Conservation (phyloP, 2,329 filamentous ascomycete genomes). For the Ophiocordyceps robertsii region DNA sequence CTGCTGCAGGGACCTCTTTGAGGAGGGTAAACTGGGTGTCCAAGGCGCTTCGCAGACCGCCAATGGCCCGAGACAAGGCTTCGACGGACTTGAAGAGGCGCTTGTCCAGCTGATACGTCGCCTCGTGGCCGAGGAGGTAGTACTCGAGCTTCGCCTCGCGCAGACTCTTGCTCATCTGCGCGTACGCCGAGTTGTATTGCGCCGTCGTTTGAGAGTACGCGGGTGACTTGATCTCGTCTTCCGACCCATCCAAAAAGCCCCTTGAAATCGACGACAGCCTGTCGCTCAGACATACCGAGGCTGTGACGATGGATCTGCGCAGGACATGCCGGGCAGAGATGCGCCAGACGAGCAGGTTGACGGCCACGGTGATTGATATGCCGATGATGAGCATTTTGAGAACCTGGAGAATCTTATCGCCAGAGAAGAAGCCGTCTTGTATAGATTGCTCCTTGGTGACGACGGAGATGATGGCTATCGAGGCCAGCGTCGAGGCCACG, state of each 20-base stretch:
- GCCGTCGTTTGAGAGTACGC: constrained; percentile 49
- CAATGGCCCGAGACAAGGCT: constrained; percentile 73
- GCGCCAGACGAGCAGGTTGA: constrained; percentile 68
- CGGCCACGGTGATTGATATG: constrained; percentile 54
- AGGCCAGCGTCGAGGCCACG: constrained; percentile 73
- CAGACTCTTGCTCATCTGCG: constrained; percentile 61
- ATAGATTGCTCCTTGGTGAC: constrained; percentile 86
- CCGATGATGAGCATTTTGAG: constrained; percentile 76
- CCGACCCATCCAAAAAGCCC: constrained; percentile 71
- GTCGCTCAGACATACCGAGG: constrained; percentile 63
- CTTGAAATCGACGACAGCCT: constrained; percentile 72
- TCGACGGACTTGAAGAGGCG: constrained; percentile 75
- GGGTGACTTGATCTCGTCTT: constrained; percentile 58
- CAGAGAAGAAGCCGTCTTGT: constrained; percentile 67
- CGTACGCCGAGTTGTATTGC: constrained; percentile 54
- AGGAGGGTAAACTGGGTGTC: constrained; percentile 79
- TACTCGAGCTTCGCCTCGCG: constrained; percentile 84
- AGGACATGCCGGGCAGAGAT: constrained; percentile 63
- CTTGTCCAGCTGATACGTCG: constrained; percentile 65
- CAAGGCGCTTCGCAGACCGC: constrained; percentile 79
- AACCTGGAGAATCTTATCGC: constrained; percentile 69
- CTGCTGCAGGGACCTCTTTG: constrained; percentile 37
- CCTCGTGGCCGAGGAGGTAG: constrained; percentile 67
- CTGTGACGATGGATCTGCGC: constrained; percentile 56
- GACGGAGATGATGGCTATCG: constrained; percentile 78